phyloP scores from a whole-genome alignment of 805 yeast species.

The Teunomyces tritomae region DNA sequence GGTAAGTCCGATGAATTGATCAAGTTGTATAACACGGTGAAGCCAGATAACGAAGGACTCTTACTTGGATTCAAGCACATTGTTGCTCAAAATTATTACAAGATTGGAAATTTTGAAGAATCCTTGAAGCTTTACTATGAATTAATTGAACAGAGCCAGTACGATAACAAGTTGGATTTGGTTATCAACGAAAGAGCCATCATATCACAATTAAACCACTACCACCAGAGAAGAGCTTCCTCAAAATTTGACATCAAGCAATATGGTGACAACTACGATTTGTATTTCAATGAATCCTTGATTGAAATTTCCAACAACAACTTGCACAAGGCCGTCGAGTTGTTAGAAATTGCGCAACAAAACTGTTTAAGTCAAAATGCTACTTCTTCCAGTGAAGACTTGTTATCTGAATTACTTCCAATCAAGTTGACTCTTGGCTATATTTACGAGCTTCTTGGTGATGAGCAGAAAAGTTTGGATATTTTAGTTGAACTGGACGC shows the following conservation, averaged over 20 bases:
- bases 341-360: constrained; percentile 46
- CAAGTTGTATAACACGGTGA: constrained; percentile 15
- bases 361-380: constrained; percentile 36
- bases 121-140: constrained; percentile 48
- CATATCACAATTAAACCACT: constrained; percentile 46
- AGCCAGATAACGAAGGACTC: constrained; percentile 15
- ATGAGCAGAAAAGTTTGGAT: constrained; percentile 28
- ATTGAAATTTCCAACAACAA: constrained; percentile 44
- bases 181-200: constrained; percentile 67
- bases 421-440: constrained; percentile 60
- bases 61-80: constrained; percentile 44
- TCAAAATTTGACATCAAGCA: constrained; percentile 2
- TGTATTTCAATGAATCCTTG: constrained; percentile 57
- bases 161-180: constrained; percentile 50
- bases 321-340: constrained; percentile 35
- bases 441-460: constrained; percentile 39
- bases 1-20: constrained; percentile 39
- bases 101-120: constrained; percentile 39
- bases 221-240: constrained; percentile 1
- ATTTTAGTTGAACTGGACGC: constrained; percentile 33
- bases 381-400: constrained; percentile 47
- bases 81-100: constrained; percentile 54
- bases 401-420: constrained; percentile 53
- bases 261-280: constrained; percentile 43
- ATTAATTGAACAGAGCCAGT: constrained; percentile 32